Evolutionary conservation across 805 yeast species (phyloP).

Genomic region (Tetrapisispora taiwanensis): DNA sequence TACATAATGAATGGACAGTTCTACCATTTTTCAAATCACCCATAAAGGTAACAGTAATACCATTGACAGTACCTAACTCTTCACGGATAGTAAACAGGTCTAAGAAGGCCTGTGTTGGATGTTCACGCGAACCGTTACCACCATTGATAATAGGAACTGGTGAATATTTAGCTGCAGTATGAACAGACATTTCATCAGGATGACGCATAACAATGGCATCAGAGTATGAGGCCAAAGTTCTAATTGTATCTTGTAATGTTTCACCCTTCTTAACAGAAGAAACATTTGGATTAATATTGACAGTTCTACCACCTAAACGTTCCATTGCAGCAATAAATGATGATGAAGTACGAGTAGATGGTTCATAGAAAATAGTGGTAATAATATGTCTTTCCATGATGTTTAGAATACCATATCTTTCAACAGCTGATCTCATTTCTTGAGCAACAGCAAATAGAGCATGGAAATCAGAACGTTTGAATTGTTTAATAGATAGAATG

Average conservation of each 20-base stretch:
- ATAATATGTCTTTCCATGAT: slow-evolving; percentile 80
- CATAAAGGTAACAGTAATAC: slow-evolving; percentile 96
- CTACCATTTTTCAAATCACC: slow-evolving; percentile 98
- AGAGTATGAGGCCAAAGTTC: slow-evolving; percentile 89
- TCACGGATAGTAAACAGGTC: slow-evolving; percentile 97
- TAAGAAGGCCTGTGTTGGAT: slow-evolving; percentile 96
- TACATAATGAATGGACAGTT: slow-evolving; percentile 94
- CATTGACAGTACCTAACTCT: slow-evolving; percentile 96
- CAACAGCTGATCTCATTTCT: slow-evolving; percentile 94
- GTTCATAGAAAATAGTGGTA: slow-evolving; percentile 95
- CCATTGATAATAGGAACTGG: slow-evolving; percentile 96
- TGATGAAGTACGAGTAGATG: slow-evolving; percentile 92
- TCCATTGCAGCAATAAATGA: slow-evolving; percentile 99
- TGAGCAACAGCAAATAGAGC: slow-evolving; percentile 92
- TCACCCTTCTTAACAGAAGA: slow-evolving; percentile 99
- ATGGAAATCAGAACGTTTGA: slow-evolving; percentile 82
- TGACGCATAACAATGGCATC: slow-evolving; percentile 97
- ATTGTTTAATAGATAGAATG: slow-evolving; percentile 78
- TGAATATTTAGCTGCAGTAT: slow-evolving; percentile 89
- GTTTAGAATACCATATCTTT: slow-evolving; percentile 90
- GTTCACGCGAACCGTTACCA: slow-evolving; percentile 97
- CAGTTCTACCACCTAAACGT: slow-evolving; percentile 96
- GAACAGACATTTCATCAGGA: slow-evolving; percentile 85
- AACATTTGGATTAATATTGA: slow-evolving; percentile 70
- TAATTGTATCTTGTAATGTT: slow-evolving; percentile 90